A percentile compares a stretch with the other conserved stretches of the same genome.
These are phyloP conservation scores for Euptelea pleiosperma DNA, from an alignment of 164 flowering plant genomes.

Conservation along the genomic window DNA sequence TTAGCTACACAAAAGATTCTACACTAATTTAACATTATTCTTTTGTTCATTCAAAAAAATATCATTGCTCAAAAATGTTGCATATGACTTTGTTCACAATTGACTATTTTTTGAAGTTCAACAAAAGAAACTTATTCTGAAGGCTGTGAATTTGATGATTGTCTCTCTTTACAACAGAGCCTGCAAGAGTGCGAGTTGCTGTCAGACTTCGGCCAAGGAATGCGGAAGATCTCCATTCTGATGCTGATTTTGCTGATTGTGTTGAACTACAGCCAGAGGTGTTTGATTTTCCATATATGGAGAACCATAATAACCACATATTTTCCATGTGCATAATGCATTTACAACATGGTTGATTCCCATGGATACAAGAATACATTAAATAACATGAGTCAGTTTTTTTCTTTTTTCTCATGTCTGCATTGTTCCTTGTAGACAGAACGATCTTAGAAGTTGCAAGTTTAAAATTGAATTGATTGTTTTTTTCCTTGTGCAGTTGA, in stretches of 20 bases:
- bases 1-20: no score
- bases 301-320: neutral
- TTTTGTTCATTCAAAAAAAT: no score
- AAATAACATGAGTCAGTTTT: neutral
- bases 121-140: neutral
- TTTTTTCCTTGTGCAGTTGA: constrained; percentile 45
- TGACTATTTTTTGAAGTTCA: neutral
- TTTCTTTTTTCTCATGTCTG: neutral
- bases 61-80: neutral
- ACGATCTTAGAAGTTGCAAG: no score
- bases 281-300: neutral
- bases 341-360: neutral
- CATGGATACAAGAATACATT: neutral
- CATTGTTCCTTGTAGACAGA: no score
- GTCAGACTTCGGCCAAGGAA: constrained; percentile 84
- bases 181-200: constrained; percentile 84
- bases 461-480: no score
- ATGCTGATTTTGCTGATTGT: constrained; percentile 83
- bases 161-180: constrained; percentile 32
- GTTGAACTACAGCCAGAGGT: constrained; percentile 96
- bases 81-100: neutral
- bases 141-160: neutral
- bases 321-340: neutral
- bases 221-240: constrained; percentile 56
- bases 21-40: no score